Evolutionary conservation across 768 basidiomycete genomes (phyloP), one percentile per base, ranked within the genome.

Genomic region (Scleroderma bovista): DNA sequence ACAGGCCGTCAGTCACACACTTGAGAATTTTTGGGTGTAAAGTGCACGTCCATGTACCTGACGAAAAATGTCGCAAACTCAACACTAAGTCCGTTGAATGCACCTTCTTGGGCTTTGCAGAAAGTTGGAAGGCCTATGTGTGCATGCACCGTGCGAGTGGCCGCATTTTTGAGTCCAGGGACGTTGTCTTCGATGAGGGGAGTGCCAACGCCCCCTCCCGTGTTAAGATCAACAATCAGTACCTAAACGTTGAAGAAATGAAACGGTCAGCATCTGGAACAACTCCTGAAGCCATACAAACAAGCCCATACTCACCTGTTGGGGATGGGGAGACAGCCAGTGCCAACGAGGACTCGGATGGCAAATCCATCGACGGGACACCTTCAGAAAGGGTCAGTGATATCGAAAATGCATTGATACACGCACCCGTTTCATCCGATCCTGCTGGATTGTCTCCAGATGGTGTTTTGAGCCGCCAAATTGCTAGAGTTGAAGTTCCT

Each of bases 21-120:
- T 31, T 63, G 2, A 39, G 52, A 9, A 40, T 59, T 15, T 55
- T 60, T 38, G 65, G 65, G 0, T 69, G 64, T 39, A 41, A 47
- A 12, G 63, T 60, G 7, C 63, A 60, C 32, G 61, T 59, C 8
- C 59, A 57, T 47, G 54, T 61, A n/a, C 62, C 46, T 29, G 26
- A 29, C 9, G 26, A 68, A 38, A 61, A 58, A 13, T 49, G 49
- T 4, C 32, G 17, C 15, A 48, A 39, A 13, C 48, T 50, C 12
- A 41, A 50, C 26, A 3, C 33, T 4, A 50, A 50, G 16, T 50
- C 32, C 13, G 6, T 50, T 10, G 38, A 39, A 39, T 39, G 38
- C n/a, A 39, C n/a, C 19, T 39, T 39, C 38, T 17, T 39, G 1
- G 38, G 15, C 5, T 39, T 19, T 20, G 17, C 38, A n/a, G 16